Conservation (phyloP, 2,329 filamentous ascomycete genomes). For the Verticillium tricorpus region DNA sequence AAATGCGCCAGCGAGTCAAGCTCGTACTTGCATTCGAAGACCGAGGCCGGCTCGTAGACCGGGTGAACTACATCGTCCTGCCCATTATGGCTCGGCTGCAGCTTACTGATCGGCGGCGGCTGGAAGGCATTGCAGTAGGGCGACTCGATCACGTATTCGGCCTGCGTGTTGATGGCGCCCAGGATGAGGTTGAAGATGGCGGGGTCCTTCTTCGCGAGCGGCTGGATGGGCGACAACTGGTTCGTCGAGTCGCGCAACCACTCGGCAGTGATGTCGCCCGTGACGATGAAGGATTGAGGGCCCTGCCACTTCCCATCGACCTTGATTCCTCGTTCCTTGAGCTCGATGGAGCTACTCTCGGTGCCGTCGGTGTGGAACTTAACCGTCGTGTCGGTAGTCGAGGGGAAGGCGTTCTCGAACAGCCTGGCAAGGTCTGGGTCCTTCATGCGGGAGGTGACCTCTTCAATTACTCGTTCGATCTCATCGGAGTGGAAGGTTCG, state of each 20-base stretch:
- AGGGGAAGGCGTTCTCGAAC: slow-evolving; percentile 94
- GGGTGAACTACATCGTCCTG: slow-evolving; percentile 85
- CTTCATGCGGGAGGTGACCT: slow-evolving; percentile 74
- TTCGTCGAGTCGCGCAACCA: slow-evolving; percentile 93
- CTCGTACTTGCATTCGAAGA: slow-evolving; percentile 99
- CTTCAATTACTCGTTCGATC: slow-evolving; percentile 82
- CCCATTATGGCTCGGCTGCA: slow-evolving; percentile 69
- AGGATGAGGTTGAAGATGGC: slow-evolving; percentile 75
- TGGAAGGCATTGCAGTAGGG: slow-evolving; percentile 99
- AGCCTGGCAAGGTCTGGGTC: slow-evolving; percentile 85
- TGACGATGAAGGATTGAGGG: slow-evolving; percentile 88
- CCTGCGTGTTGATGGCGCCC: slow-evolving; percentile 93
- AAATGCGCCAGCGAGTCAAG: slow-evolving; percentile 94
- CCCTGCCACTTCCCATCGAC: slow-evolving; percentile 71
- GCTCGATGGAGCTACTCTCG: slow-evolving; percentile 21
- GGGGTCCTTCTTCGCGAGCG: slow-evolving; percentile 75
- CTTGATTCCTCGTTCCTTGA: slow-evolving; percentile 20
- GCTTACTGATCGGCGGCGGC: slow-evolving; percentile 77
- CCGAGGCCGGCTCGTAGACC: slow-evolving; percentile 73
- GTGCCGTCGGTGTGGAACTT: slow-evolving; percentile 74
- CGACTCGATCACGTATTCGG: slow-evolving; percentile 88
- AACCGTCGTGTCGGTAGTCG: slow-evolving; percentile 84
- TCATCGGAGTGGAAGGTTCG: slow-evolving; percentile 83
- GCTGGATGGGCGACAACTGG: slow-evolving; percentile 86
- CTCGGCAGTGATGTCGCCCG: slow-evolving; percentile 87